Percentiles rank a stretch among this genome's conserved stretches.
Evolutionary conservation across 129 eudicot genomes (phyloP).

Genomic region (Calendula officinalis): DNA sequence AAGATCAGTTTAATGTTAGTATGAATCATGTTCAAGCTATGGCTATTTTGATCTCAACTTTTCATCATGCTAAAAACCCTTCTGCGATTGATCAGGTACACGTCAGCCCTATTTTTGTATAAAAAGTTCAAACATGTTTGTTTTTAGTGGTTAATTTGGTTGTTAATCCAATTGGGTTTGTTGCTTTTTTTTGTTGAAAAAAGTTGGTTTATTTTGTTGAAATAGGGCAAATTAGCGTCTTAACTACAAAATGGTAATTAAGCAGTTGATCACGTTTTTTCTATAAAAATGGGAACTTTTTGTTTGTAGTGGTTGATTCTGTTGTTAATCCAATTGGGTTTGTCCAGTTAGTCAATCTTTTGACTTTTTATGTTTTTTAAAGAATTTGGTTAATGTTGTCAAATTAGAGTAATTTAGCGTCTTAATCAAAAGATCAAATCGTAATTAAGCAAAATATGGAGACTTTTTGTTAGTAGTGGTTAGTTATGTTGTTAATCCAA

Average conservation of each 20-base stretch:
- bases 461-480: too few relatives aligned
- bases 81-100: constrained; percentile 98
- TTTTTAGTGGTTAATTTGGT: neutral
- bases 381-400: too few relatives aligned
- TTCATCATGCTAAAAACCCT: constrained; percentile 84
- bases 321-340: neutral
- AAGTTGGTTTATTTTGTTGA: neutral
- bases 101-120: neutral
- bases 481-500: neutral
- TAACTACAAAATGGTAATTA: neutral
- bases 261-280: constrained; percentile 71
- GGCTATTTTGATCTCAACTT: constrained; percentile 88
- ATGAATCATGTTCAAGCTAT: constrained; percentile 98
- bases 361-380: too few relatives aligned
- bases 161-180: neutral
- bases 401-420: too few relatives aligned
- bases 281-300: neutral
- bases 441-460: too few relatives aligned
- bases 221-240: neutral
- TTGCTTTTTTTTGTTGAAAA: neutral
- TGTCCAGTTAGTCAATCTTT: too few relatives aligned
- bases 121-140: neutral
- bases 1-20: constrained; percentile 98
- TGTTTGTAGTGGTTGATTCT: constrained; percentile 11
- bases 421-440: too few relatives aligned